Evolutionary conservation across 2,329 filamentous ascomycete species (phyloP), one percentile per base, ranked within the genome.

Genomic region (Septoria petroselini): DNA sequence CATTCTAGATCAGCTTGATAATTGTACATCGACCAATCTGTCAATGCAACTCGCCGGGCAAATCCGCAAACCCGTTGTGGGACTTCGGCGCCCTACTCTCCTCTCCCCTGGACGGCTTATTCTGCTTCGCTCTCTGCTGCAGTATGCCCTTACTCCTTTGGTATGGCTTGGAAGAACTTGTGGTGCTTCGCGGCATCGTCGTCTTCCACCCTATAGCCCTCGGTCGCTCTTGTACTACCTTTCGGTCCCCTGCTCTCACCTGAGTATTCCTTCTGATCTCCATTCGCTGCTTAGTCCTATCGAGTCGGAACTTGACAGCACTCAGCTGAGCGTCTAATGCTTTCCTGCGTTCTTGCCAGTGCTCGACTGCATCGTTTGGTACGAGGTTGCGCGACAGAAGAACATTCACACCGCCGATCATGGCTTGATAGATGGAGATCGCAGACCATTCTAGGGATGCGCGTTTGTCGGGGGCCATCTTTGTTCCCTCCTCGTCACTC

Each of bases 331-430:
- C 33, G 9, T 21, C 19, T 3, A 11, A 12, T 1, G 23, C 18
- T 15, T 29, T 46, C 42, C 15, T 29, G 19, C 37, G 23, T 11
- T 46, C 23, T 25, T 38, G 31, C n/a, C 31, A 27, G 7, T 52
- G 35, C 8, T 38, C 38, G 19, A 45, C 50, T 0, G 55, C 48
- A 9, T 50, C 51, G 6, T 39, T 30, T 11, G 62, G 61, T 1
- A 63, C 51, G 17, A 64, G 50, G 1, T 42, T 39, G 7, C 55
- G 54, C 18, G 53, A 48, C 25, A 61, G 55, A 12, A 65, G 30
- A 8, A 53, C 60, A 48, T 67, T 62, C 21, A 68, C 65, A 3
- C 55, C 53, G 30, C 63, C 56, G 25, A 66, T 15, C 9, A 37
- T 9, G 33, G 7, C 8, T 15, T 37, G 33, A 15, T 37, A 37